Base-by-base conservation (phyloP, 805 yeast species). In the Myxozyma neotropica region DNA sequence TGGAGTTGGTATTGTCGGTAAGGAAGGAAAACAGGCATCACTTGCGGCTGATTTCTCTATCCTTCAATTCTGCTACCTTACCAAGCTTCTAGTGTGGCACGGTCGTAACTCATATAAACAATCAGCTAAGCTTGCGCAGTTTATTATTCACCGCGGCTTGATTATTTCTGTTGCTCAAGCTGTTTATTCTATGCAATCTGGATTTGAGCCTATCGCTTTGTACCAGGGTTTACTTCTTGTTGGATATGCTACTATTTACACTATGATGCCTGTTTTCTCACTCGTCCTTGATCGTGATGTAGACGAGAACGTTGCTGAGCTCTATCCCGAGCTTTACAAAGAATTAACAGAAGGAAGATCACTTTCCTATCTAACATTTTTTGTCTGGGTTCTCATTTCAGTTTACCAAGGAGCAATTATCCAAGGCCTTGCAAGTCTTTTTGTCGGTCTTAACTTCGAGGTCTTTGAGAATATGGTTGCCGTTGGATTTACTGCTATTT, bases 1-100 rank as follows among this genome's bases (percentile, higher is more conserved):
- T 8, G 99, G 99, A 60, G 96, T 94, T 29, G 99, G 99, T 57
- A 94, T 94, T 66, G 99, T 94, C 21, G 99, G 99, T 38, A 94
- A 94, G 73, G 99, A 94, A 73, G 99, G 99, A 36, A 87, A 87
- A 64, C 99, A 94, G 73, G 99, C 99, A 0, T 90, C 97, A 0
- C 77, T 94, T 53, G 96, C 98, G 3, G 98, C 99, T 0, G 99
- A 94, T 73, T 94, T 93, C 74, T 89, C 97, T 17, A 85, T 94
- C 52, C 86, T 90, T 33, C 96, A 92, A 74, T 94, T 94, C 72
- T 89, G 93, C 69, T 90, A 89, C 71, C 75, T 94, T 62, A 88
- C 96, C 42, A 89, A 90, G 68, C 79, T 94, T 53, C 74, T 95
- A 45, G 79, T 94, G 53, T 94, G 99, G 99, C 99, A 94, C 73